Evolutionary conservation across 495 filamentous ascomycete genomes (phyloP).

Genomic region (Tricharina praecox): DNA sequence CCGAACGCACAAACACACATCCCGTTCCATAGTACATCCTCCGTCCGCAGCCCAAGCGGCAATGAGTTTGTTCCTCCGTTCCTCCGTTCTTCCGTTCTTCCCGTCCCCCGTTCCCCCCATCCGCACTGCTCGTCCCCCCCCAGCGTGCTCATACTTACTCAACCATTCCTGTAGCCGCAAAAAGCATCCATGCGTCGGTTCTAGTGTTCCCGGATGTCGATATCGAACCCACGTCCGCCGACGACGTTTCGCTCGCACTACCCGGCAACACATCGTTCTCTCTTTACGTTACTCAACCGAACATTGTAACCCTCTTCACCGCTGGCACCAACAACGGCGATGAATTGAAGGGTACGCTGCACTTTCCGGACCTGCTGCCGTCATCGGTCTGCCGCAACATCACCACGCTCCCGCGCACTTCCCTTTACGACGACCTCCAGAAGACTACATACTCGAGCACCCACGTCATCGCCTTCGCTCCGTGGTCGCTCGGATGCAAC

Average conservation of each 20-base stretch:
- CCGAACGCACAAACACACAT: too few relatives aligned
- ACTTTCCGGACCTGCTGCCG: conserved; percentile 50
- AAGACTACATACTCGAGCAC: conserved; percentile 33
- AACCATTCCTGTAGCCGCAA: background rate
- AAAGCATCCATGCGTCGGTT: conserved; percentile 14
- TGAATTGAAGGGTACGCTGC: conserved; percentile 48
- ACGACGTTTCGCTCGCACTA: background rate
- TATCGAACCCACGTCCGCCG: conserved; percentile 13
- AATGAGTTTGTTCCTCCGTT: too few relatives aligned
- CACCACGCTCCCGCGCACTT: conserved; percentile 48
- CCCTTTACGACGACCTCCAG: conserved; percentile 45
- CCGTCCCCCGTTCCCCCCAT: too few relatives aligned
- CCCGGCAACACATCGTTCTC: conserved; percentile 10
- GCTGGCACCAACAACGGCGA: conserved; percentile 14
- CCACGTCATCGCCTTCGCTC: conserved; percentile 52
- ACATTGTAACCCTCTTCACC: conserved; percentile 21
- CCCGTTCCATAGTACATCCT: too few relatives aligned
- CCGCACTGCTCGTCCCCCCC: too few relatives aligned
- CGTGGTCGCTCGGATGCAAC: conserved; percentile 67
- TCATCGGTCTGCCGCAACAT: conserved; percentile 43
- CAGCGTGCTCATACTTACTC: too few relatives aligned
- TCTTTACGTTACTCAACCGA: conserved; percentile 9
- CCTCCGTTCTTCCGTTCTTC: too few relatives aligned
- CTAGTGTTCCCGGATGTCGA: conserved; percentile 15
- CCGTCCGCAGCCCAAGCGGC: too few relatives aligned